Evolutionary conservation across 306 rosid genomes (phyloP).

Genomic region (Vigna mungo): DNA sequence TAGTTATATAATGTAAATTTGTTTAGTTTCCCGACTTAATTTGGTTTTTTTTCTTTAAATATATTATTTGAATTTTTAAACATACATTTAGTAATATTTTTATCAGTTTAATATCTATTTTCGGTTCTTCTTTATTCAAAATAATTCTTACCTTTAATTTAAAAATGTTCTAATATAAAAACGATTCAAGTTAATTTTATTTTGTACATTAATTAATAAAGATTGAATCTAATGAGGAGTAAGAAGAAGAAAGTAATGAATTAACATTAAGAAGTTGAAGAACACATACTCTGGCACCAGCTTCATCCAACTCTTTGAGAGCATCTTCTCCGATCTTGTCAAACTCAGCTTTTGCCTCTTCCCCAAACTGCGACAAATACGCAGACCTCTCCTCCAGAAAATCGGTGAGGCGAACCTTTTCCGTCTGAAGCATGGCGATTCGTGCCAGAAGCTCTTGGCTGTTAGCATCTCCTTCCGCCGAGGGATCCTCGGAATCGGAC

Average conservation of each 20-base stretch:
- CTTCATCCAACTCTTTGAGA: slow-evolving; percentile 82
- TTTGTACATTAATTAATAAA: no score
- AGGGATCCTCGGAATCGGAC: slow-evolving; percentile 54
- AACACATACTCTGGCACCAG: slow-evolving; percentile 65
- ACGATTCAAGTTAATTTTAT: no score
- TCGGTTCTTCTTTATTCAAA: no score
- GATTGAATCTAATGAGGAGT: no score
- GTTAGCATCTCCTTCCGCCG: slow-evolving; percentile 66
- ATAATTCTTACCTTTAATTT: no score
- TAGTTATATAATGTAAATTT: no score
- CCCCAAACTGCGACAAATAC: slow-evolving; percentile 76
- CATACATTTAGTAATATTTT: no score
- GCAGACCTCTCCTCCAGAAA: slow-evolving; percentile 80
- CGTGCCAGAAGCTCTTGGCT: slow-evolving; percentile 81
- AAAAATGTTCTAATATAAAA: no score
- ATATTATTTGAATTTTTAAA: no score
- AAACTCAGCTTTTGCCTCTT: slow-evolving; percentile 75
- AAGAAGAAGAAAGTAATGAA: neutral
- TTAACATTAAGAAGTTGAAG: slow-evolving; percentile 17
- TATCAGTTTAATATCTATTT: no score
- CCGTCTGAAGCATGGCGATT: slow-evolving; percentile 81
- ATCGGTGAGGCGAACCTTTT: slow-evolving; percentile 77
- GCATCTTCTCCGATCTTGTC: slow-evolving; percentile 90
- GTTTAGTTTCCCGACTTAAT: no score
- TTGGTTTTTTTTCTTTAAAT: no score